A percentile compares a stretch with the other conserved stretches of the same genome.
These are phyloP conservation scores for Auricularia heimuer DNA, from an alignment of 768 basidiomycete species.

Conservation along the genomic window DNA sequence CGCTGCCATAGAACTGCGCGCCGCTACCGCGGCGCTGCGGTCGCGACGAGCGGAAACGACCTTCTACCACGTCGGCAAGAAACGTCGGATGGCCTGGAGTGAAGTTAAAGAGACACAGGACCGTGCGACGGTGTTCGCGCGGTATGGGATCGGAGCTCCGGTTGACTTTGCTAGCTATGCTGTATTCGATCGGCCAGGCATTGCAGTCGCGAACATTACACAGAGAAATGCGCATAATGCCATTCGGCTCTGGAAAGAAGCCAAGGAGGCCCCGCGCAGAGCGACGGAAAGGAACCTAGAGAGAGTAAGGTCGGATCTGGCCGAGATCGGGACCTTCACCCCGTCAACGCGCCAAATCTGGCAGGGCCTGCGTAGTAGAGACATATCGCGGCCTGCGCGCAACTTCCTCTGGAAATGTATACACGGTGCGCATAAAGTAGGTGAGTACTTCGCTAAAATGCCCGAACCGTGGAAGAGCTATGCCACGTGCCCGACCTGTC, in stretches of 20 bases:
- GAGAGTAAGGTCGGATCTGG: neutral
- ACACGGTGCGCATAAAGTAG: slow-evolving; percentile 14
- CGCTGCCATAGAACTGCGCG: neutral
- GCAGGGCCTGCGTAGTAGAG: neutral
- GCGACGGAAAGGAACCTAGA: neutral
- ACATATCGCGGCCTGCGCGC: neutral
- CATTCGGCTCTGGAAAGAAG: neutral
- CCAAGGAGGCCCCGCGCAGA: neutral
- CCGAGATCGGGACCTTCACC: neutral
- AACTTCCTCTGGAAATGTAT: slow-evolving; percentile 11
- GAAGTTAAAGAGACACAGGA: no score
- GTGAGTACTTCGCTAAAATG: slow-evolving; percentile 8
- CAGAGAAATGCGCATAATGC: neutral
- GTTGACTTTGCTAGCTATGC: neutral
- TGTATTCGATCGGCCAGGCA: neutral
- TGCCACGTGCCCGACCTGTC: slow-evolving; percentile 9
- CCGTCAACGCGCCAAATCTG: neutral
- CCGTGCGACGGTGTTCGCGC: no score
- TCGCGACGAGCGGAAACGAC: no score
- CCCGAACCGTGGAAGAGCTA: slow-evolving; percentile 5
- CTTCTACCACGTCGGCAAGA: no score
- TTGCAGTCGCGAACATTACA: neutral
- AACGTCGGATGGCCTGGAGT: no score
- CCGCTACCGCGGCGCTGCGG: neutral
- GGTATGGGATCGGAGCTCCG: no score